Evolutionary conservation across 2,329 filamentous ascomycete genomes (phyloP).

Genomic region (Aspergillus melleus): DNA sequence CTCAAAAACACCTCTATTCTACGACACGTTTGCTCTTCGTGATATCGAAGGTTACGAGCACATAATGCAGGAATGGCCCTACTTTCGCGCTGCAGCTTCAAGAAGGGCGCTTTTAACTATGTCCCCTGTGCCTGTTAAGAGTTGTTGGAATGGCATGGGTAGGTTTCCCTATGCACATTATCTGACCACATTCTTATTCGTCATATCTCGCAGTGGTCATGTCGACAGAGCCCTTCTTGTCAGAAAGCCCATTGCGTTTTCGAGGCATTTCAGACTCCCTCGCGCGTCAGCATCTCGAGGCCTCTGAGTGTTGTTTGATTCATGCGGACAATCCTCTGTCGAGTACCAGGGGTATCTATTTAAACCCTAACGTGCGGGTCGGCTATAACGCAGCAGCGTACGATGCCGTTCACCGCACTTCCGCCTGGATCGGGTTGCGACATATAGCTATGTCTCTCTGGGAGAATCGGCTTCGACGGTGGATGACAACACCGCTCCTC

Average conservation of each 20-base stretch:
- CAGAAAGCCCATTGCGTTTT: slow-evolving; percentile 39
- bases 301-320: slow-evolving; percentile 61
- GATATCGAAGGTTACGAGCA: slow-evolving; percentile 65
- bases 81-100: slow-evolving; percentile 47
- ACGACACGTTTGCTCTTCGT: slow-evolving; percentile 72
- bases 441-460: slow-evolving; percentile 58
- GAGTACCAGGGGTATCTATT: slow-evolving; percentile 55
- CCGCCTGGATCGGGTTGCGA: slow-evolving; percentile 55
- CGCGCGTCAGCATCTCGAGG: slow-evolving; percentile 57
- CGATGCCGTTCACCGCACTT: slow-evolving; percentile 43
- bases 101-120: slow-evolving; percentile 53
- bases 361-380: slow-evolving; percentile 70
- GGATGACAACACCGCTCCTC: slow-evolving; percentile 38
- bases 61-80: slow-evolving; percentile 65
- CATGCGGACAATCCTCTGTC: slow-evolving; percentile 67
- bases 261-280: slow-evolving; percentile 53
- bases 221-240: neutral
- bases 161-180: neutral
- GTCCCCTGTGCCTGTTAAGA: slow-evolving; percentile 58
- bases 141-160: slow-evolving; percentile 68
- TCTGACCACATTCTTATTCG: neutral
- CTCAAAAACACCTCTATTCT: slow-evolving; percentile 65
- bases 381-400: slow-evolving; percentile 61
- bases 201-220: slow-evolving; percentile 27
- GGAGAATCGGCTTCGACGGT: slow-evolving; percentile 56